phyloP scores from a whole-genome alignment of 768 basidiomycete species.

The Suillus fuscotomentosus region DNA sequence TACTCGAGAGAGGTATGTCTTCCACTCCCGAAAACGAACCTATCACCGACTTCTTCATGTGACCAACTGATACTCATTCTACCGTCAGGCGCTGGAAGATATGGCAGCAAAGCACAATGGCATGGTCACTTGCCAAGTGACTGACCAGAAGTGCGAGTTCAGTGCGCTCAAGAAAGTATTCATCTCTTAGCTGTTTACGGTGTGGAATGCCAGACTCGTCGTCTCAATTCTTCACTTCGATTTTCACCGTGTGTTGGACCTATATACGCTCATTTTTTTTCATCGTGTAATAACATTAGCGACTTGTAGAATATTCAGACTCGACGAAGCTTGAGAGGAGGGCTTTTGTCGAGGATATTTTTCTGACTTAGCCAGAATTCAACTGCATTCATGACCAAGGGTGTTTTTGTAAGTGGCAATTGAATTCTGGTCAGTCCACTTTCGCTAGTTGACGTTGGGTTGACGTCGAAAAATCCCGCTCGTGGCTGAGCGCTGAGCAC shows the following conservation, averaged over 20 bases:
- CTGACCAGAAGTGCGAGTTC: constrained; percentile 63
- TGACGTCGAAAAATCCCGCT: not conserved
- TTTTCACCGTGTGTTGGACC: not conserved
- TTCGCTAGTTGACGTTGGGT: not conserved
- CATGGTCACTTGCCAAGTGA: constrained; percentile 81
- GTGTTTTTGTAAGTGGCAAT: not conserved
- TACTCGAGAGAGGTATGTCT: constrained; percentile 85
- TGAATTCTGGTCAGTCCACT: not conserved
- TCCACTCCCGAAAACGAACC: not conserved
- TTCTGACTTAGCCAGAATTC: not conserved
- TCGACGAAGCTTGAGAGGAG: not conserved
- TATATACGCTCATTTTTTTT: not conserved
- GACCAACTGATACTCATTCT: constrained; percentile 11
- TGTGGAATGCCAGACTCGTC: not conserved
- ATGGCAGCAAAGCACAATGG: constrained; percentile 83
- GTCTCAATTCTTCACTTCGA: not conserved
- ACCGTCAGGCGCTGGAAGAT: constrained; percentile 72
- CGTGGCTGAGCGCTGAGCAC: not conserved
- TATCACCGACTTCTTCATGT: constrained; percentile 7
- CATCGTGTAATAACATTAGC: constrained; percentile 6
- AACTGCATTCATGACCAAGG: not conserved
- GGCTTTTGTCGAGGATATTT: not conserved
- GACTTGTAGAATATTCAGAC: not conserved
- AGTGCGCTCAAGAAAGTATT: constrained; percentile 81
- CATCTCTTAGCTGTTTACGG: constrained; percentile 58